These are phyloP conservation scores for Phyllosticta citribraziliensis DNA, from an alignment of 2,329 filamentous ascomycete genomes.

Conservation along the genomic window DNA sequence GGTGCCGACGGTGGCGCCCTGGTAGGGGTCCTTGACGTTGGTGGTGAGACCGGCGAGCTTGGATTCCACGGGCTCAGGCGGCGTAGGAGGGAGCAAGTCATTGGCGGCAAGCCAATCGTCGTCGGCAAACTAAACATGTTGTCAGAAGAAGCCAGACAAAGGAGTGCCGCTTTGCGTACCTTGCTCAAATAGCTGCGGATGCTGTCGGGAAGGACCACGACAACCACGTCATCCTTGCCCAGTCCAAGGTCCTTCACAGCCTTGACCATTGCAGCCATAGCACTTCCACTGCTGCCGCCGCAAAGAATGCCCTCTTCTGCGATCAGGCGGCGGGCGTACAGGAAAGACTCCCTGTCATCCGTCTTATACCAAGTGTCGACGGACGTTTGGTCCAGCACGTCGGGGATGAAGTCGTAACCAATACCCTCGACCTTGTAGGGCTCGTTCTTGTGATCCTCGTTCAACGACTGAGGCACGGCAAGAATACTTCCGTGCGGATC, in stretches of 20 bases:
- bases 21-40: constrained; percentile 56
- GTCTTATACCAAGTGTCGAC: constrained; percentile 99
- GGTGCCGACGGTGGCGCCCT: constrained; percentile 66
- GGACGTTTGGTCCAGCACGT: constrained; percentile 69
- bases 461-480: constrained; percentile 69
- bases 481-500: constrained; percentile 90
- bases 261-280: constrained; percentile 70
- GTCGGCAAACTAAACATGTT: constrained; percentile 63
- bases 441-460: constrained; percentile 70
- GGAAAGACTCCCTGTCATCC: constrained; percentile 82
- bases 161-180: constrained; percentile 26
- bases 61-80: constrained; percentile 31
- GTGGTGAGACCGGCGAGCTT: constrained; percentile 22
- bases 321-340: constrained; percentile 81
- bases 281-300: constrained; percentile 87
- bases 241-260: constrained; percentile 70
- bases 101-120: constrained; percentile 99
- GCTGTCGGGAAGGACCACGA: constrained; percentile 88
- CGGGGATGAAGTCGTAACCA: constrained; percentile 95
- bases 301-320: constrained; percentile 89
- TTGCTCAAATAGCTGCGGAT: constrained; percentile 97
- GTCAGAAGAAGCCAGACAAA: background rate
- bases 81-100: constrained; percentile 64
- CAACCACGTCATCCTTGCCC: constrained; percentile 74
- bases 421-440: constrained; percentile 98